Evolutionary conservation across 768 basidiomycete genomes (phyloP).

Genomic region (Lyophyllum semitale): DNA sequence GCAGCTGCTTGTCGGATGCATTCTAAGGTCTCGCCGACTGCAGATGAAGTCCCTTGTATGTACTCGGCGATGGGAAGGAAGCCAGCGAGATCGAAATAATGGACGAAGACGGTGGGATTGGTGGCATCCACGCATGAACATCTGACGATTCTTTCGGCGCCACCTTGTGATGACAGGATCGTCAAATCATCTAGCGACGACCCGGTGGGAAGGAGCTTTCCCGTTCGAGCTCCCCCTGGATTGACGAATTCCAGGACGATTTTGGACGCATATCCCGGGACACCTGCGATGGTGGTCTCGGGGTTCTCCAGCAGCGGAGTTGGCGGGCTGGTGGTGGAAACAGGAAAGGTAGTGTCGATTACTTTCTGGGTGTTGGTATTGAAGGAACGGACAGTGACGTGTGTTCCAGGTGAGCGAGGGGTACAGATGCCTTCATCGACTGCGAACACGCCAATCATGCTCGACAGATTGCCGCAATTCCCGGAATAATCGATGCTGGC

Average conservation of each 20-base stretch:
- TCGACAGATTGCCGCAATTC: conserved; percentile 77
- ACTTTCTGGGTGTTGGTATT: conserved; percentile 76
- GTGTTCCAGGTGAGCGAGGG: conserved; percentile 22
- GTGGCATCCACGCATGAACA: conserved; percentile 72
- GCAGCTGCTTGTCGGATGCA: conserved; percentile 57
- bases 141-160: conserved; percentile 24
- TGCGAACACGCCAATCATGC: conserved; percentile 74
- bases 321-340: conserved; percentile 26
- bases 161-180: conserved; percentile 21
- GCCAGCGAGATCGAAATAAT: conserved; percentile 39
- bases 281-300: conserved; percentile 64
- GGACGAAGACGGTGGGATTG: conserved; percentile 72
- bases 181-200: conserved; percentile 46
- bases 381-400: conserved; percentile 55
- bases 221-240: conserved; percentile 71
- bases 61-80: conserved; percentile 43
- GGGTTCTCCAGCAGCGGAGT: conserved; percentile 48
- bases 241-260: conserved; percentile 68
- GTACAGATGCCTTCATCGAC: conserved; percentile 61
- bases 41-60: conserved; percentile 27
- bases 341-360: conserved; percentile 72
- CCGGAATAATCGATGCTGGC: conserved; percentile 64
- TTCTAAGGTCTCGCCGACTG: conserved; percentile 43
- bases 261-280: conserved; percentile 62
- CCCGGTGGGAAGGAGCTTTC: conserved; percentile 67